A percentile compares a stretch with the other conserved stretches of the same genome.
Evolutionary conservation across 108 stramenopile species (phyloP).

Genomic region (Parietichytrium sp.): DNA sequence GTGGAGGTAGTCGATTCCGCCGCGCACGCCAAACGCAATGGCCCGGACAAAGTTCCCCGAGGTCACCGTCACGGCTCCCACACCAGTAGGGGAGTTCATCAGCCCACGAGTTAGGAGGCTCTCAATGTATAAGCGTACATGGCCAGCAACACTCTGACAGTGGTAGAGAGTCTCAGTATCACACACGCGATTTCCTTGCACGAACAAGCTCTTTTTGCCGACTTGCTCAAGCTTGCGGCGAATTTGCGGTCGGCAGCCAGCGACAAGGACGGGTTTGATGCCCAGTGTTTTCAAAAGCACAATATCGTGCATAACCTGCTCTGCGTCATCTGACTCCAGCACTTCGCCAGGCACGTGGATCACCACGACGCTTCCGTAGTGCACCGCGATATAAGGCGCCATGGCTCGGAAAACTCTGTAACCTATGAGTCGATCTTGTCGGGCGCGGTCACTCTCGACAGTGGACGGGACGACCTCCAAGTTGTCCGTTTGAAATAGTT

Average conservation of each 20-base stretch:
- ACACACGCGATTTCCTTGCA: constrained; percentile 34
- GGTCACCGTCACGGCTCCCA: constrained; percentile 8
- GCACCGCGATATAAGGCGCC: constrained; percentile 34
- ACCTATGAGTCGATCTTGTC: constrained; percentile 8
- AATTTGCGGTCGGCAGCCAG: constrained; percentile 33
- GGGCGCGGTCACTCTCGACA: constrained; percentile 22
- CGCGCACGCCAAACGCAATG: constrained; percentile 36
- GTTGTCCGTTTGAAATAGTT: constrained; percentile 29
- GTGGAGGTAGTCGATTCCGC: constrained; percentile 22
- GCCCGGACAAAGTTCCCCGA: constrained; percentile 37
- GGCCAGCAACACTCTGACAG: constrained; percentile 34
- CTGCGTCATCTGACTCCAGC: constrained; percentile 21
- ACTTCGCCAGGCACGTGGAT: constrained; percentile 34
- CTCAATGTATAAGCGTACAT: constrained; percentile 22
- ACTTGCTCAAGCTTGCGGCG: constrained; percentile 37
- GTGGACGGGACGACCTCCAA: neutral
- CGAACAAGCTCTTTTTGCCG: constrained; percentile 19
- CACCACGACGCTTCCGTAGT: neutral
- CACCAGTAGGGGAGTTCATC: constrained; percentile 31
- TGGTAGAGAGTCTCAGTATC: constrained; percentile 34
- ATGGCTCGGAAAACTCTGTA: constrained; percentile 36
- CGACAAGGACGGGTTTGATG: constrained; percentile 23
- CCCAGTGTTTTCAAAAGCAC: constrained; percentile 3
- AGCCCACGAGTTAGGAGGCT: constrained; percentile 36
- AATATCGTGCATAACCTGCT: constrained; percentile 40